A percentile compares a stretch with the other conserved stretches of the same genome.
These are phyloP conservation scores for Oligophagozyma castellii DNA, from an alignment of 1,139 yeast genomes.

Conservation along the genomic window DNA sequence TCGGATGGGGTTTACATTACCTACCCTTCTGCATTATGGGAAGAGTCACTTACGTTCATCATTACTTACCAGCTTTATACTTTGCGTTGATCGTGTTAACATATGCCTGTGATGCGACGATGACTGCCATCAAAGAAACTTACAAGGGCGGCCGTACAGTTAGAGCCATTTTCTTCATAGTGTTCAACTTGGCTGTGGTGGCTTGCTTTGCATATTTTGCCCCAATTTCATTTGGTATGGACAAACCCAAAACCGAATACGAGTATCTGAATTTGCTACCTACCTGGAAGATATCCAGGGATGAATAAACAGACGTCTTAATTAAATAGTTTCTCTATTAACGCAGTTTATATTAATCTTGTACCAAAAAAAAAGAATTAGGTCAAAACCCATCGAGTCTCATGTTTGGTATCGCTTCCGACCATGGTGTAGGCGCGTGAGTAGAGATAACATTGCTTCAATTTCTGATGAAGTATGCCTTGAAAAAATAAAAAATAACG, in stretches of 20 bases:
- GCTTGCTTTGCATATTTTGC: conserved; percentile 63
- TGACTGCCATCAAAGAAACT: conserved; percentile 28
- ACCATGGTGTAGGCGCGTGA: too few relatives aligned
- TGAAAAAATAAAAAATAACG: too few relatives aligned
- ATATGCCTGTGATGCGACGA: conserved; percentile 56
- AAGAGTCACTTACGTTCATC: conserved; percentile 73
- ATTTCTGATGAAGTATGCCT: too few relatives aligned
- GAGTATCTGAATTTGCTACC: conserved; percentile 60
- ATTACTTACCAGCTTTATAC: conserved; percentile 67
- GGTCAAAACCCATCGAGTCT: too few relatives aligned
- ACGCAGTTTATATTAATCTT: too few relatives aligned
- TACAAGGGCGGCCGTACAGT: conserved; percentile 17
- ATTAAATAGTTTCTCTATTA: too few relatives aligned
- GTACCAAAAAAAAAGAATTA: too few relatives aligned
- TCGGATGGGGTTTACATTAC: conserved; percentile 93
- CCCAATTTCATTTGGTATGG: conserved; percentile 82
- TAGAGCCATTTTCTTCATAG: conserved; percentile 25
- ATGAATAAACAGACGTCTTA: conserved; percentile 9
- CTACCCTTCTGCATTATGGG: conserved; percentile 70
- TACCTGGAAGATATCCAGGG: conserved; percentile 47
- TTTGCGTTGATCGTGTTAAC: conserved; percentile 72
- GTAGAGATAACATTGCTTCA: too few relatives aligned
- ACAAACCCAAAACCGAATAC: conserved; percentile 59
- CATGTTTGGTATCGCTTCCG: too few relatives aligned
- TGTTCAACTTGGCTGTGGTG: conserved; percentile 44